Evolutionary conservation across 495 filamentous ascomycete species (phyloP).

Genomic region (Xylaria castorea): DNA sequence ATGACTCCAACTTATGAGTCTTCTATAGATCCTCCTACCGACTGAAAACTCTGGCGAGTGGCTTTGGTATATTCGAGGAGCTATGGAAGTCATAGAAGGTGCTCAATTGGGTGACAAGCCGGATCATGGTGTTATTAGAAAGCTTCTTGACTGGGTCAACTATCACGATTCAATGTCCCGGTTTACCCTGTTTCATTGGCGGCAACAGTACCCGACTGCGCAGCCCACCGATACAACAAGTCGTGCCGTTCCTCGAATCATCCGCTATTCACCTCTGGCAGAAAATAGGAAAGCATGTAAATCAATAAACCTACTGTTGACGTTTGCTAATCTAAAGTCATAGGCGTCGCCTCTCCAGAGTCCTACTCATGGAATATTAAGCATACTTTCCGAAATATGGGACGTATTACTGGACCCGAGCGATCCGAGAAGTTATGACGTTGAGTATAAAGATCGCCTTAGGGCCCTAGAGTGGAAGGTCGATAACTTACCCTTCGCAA

Average conservation of each 20-base stretch:
- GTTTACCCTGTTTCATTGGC: constrained; percentile 37
- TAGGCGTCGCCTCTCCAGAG: neutral
- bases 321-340: neutral
- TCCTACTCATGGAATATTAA: constrained; percentile 30
- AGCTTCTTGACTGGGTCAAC: constrained; percentile 33
- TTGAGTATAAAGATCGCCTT: constrained; percentile 32
- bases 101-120: constrained; percentile 28
- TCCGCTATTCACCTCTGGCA: neutral
- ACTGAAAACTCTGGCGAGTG: constrained; percentile 38
- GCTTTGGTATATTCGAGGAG: constrained; percentile 37
- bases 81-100: constrained; percentile 29
- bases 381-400: constrained; percentile 33
- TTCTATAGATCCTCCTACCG: constrained; percentile 31
- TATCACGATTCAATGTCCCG: constrained; percentile 37
- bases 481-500: constrained; percentile 19
- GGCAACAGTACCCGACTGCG: constrained; percentile 22
- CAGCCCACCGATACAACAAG: constrained; percentile 13
- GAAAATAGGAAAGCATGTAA: neutral
- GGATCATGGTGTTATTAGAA: constrained; percentile 15
- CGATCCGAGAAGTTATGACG: constrained; percentile 27
- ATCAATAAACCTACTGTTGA: neutral
- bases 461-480: constrained; percentile 33
- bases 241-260: neutral
- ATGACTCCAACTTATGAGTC: neutral
- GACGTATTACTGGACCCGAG: constrained; percentile 30